A percentile compares a stretch with the other conserved stretches of the same genome.
Conservation (phyloP, 2,329 filamentous ascomycete species). For the Emmonsiellopsis sp. region DNA sequence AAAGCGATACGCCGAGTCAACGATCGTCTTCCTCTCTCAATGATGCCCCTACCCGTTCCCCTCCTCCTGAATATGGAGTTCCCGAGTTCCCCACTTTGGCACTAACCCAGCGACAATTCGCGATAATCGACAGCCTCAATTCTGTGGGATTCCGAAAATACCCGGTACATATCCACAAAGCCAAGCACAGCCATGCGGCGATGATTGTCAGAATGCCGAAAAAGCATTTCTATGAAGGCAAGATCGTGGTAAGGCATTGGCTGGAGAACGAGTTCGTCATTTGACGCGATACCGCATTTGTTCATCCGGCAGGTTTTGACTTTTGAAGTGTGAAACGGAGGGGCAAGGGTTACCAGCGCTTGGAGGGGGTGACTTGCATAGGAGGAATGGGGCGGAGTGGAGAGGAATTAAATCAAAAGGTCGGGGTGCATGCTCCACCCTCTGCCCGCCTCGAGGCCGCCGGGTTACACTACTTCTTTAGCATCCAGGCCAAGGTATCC, state of each 20-base stretch:
- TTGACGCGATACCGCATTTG: background rate
- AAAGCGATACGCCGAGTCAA: background rate
- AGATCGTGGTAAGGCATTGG: conserved; percentile 73
- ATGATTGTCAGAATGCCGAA: conserved; percentile 69
- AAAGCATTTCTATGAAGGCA: conserved; percentile 66
- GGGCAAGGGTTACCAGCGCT: background rate
- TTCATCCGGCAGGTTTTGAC: no score
- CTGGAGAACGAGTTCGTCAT: conserved; percentile 58
- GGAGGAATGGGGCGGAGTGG: conserved; percentile 1
- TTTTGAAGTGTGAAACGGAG: background rate
- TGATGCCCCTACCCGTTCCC: background rate
- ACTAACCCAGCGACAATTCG: conserved; percentile 69
- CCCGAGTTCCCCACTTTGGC: conserved; percentile 51
- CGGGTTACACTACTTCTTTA: background rate
- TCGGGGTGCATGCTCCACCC: background rate
- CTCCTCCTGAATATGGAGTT: background rate
- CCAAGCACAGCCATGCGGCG: conserved; percentile 76
- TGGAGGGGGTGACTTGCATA: background rate
- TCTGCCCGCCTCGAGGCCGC: background rate
- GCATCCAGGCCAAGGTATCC: background rate
- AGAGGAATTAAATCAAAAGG: background rate
- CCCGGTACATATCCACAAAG: conserved; percentile 49
- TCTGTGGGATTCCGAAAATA: conserved; percentile 50
- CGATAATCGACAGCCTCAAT: conserved; percentile 72
- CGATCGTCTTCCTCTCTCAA: conserved; percentile 31